Percentiles rank a stretch among this genome's conserved stretches.
Evolutionary conservation across 177 flowering plant genomes (phyloP).

Genomic region (Vitis hybrid): DNA sequence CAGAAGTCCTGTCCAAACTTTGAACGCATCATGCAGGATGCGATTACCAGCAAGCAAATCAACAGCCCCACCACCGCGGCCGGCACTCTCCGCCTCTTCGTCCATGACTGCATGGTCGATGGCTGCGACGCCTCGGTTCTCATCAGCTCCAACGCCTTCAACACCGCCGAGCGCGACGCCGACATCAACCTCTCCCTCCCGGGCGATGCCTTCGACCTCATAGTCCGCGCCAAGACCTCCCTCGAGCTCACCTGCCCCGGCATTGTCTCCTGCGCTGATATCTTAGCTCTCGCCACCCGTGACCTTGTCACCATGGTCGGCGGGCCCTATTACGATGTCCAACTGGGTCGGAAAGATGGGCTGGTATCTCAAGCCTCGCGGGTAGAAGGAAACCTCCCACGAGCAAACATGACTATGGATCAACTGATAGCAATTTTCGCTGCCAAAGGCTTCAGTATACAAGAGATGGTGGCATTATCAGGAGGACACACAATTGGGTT

Average conservation of each 20-base stretch:
- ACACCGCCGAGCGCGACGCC: conserved; percentile 6
- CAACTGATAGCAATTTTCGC: background rate
- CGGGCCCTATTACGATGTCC: background rate
- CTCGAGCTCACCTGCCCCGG: conserved; percentile 6
- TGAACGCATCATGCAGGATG: conserved; percentile 1
- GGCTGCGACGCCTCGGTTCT: conserved; percentile 16
- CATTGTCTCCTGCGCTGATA: conserved; percentile 11
- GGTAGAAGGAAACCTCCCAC: conserved; percentile 27
- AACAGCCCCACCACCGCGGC: conserved; percentile 14
- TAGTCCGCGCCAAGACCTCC: conserved; percentile 9
- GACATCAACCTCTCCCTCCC: conserved; percentile 9
- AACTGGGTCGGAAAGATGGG: conserved; percentile 1
- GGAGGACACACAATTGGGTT: conserved; percentile 76
- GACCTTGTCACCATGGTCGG: conserved; percentile 1
- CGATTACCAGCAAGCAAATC: conserved; percentile 3
- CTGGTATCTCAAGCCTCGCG: background rate
- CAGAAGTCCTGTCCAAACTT: conserved; percentile 7
- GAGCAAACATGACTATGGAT: conserved; percentile 11
- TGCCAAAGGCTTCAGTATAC: conserved; percentile 8
- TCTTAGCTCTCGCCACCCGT: background rate
- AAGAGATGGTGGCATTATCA: conserved; percentile 49
- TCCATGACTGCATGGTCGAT: conserved; percentile 11
- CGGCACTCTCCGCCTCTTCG: conserved; percentile 12
- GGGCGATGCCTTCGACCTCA: conserved; percentile 12
- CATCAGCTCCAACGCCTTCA: conserved; percentile 4